Evolutionary conservation across 2,329 filamentous ascomycete genomes (phyloP).

Genomic region (Xylaria sp.): DNA sequence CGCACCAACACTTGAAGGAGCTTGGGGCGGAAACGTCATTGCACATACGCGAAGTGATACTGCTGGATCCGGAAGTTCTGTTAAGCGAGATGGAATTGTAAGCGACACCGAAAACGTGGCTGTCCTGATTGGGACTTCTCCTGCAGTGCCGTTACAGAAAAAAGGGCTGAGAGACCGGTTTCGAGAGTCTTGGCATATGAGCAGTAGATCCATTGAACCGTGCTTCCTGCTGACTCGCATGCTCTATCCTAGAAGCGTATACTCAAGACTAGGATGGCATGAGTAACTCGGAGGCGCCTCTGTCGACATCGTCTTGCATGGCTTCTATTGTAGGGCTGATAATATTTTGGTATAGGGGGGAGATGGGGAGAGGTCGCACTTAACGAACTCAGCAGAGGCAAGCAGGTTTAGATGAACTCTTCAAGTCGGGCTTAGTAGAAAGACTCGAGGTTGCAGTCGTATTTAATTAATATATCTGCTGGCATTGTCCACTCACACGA

Average conservation of each 20-base stretch:
- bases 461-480: background rate
- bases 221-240: background rate
- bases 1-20: background rate
- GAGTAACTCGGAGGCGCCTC: background rate
- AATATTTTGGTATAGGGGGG: background rate
- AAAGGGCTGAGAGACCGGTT: background rate
- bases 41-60: constrained; percentile 14
- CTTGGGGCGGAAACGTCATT: constrained; percentile 20
- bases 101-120: constrained; percentile 10
- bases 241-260: background rate
- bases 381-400: background rate
- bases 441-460: background rate
- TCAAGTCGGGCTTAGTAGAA: background rate
- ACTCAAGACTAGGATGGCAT: background rate
- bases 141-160: background rate
- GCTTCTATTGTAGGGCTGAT: background rate
- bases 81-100: constrained; percentile 21
- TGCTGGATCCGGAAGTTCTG: background rate
- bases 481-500: background rate
- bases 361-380: background rate
- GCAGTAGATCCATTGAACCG: background rate
- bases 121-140: constrained; percentile 1
- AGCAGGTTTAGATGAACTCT: background rate
- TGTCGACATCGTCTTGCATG: background rate
- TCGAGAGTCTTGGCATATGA: background rate